Base-by-base conservation (phyloP, 2,329 filamentous ascomycete species). In the Penicillium janthinellum region DNA sequence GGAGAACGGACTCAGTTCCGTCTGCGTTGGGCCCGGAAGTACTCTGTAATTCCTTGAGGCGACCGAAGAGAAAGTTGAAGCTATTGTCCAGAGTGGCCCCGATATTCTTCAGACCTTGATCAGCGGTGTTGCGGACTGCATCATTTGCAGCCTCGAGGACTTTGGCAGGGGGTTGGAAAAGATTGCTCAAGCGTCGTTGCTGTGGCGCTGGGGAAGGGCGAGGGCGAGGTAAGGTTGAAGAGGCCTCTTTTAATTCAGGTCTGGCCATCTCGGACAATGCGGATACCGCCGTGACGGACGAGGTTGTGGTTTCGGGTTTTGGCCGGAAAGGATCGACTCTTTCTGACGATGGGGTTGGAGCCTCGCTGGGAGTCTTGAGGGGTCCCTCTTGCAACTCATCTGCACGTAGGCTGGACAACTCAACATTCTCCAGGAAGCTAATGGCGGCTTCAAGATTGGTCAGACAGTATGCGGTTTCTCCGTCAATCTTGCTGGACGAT, bases 371-470 rank as follows among this genome's bases (percentile, higher is more conserved):
- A 62, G 79, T 64, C 73, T 89, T 92, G 17, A 81, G 76, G 10
- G 89, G 88, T 0, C 90, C 87, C 45, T 88, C 87, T 15, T 86
- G 88, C 17, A 82, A 78, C 73, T 96, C 92, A 64, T 96, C 91
- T 5, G 89, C 89, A 54, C 92, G 87, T 6, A 99, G 81, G 28
- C 90, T 96, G 6, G 93, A 91, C 25, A 99, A 83, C 73, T 99
- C 95, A 31, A 99, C 95, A 0, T 93, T 98, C 71, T 98, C 91
- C 14, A 99, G 81, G 71, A 99, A 99, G 54, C 90, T 93, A 57
- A 98, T 92, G 59, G 94, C 90, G 17, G 95, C 95, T 76, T 99
- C 95, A 1, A 99, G 84, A 67, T 96, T 99, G 42, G 96, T 97
- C 58, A 99, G 81, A 71, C 95, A 98, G 75, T 99, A 99, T 0